Conservation (phyloP, 192 early-diverging fungal species). For the Lobulomyces angularis region DNA sequence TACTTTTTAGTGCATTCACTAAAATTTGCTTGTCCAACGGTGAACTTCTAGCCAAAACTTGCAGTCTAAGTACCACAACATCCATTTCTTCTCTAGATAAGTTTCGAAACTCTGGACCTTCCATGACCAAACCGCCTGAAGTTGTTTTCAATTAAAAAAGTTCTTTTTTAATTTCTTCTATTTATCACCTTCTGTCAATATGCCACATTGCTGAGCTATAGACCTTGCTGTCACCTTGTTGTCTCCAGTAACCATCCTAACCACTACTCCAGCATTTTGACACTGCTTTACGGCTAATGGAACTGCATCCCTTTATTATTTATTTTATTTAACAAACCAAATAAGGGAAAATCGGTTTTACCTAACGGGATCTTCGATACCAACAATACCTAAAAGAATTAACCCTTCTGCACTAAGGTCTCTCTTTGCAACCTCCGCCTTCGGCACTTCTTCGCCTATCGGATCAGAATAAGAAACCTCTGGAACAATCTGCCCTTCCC, state of each 20-base stretch:
- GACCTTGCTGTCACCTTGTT: slow-evolving; percentile 58
- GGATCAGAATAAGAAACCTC: background rate
- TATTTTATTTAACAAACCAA: no score
- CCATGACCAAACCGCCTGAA: slow-evolving; percentile 35
- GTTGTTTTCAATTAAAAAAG: background rate
- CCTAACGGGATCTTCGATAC: slow-evolving; percentile 81
- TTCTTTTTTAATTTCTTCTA: slow-evolving; percentile 3
- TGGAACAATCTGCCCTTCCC: slow-evolving; percentile 26
- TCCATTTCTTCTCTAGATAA: slow-evolving; percentile 53
- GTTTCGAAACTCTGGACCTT: slow-evolving; percentile 66
- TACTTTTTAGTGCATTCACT: slow-evolving; percentile 51
- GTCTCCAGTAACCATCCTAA: slow-evolving; percentile 64
- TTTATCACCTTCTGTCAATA: slow-evolving; percentile 13
- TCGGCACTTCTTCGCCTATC: background rate
- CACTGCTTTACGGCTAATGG: slow-evolving; percentile 65
- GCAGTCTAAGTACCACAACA: slow-evolving; percentile 51
- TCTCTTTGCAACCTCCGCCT: slow-evolving; percentile 1
- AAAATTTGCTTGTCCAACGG: slow-evolving; percentile 84
- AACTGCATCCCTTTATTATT: no score
- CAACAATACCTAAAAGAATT: slow-evolving; percentile 59
- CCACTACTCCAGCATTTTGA: slow-evolving; percentile 68
- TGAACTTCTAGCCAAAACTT: slow-evolving; percentile 77
- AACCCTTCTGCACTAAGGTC: slow-evolving; percentile 21
- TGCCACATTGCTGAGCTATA: slow-evolving; percentile 37
- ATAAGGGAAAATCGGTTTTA: no score